These are phyloP conservation scores for Laburnicola sp. DNA, from an alignment of 2,329 filamentous ascomycete genomes.

Conservation along the genomic window DNA sequence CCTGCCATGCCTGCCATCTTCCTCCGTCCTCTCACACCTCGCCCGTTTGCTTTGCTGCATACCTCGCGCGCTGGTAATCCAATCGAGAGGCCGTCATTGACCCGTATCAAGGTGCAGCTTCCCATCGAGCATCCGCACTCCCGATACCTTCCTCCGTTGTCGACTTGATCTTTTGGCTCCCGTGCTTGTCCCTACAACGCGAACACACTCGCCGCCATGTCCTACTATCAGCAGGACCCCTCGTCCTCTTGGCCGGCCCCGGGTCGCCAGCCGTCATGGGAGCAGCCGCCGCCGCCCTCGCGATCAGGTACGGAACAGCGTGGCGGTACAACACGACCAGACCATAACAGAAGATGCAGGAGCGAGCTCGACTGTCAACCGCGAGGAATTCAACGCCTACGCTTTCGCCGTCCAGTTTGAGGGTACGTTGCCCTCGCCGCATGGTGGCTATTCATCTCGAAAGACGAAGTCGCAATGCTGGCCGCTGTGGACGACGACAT, in stretches of 20 bases:
- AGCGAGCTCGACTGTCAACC: slow-evolving; percentile 68
- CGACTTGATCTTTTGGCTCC: slow-evolving; percentile 7
- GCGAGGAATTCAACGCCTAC: slow-evolving; percentile 63
- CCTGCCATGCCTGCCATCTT: not conserved
- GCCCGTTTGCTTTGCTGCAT: not conserved
- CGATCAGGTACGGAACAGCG: slow-evolving; percentile 63
- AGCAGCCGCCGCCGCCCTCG: slow-evolving; percentile 71
- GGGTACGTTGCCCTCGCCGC: slow-evolving; percentile 62
- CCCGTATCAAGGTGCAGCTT: slow-evolving; percentile 13
- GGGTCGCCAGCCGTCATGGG: slow-evolving; percentile 69
- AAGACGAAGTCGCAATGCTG: not conserved
- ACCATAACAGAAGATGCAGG: slow-evolving; percentile 55
- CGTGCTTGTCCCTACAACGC: not conserved
- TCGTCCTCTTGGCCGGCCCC: slow-evolving; percentile 64
- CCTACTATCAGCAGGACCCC: slow-evolving; percentile 71
- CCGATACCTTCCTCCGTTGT: slow-evolving; percentile 19
- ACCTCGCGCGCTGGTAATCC: slow-evolving; percentile 12
- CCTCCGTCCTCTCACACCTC: not conserved
- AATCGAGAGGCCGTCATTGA: slow-evolving; percentile 8
- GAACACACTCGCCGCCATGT: slow-evolving; percentile 51
- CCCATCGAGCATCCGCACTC: slow-evolving; percentile 13
- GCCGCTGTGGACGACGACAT: not conserved
- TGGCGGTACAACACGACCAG: slow-evolving; percentile 16
- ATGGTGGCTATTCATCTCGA: not conserved
- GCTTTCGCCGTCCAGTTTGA: slow-evolving; percentile 89